Evolutionary conservation across 345 rosid species (phyloP), one percentile per base, ranked within the genome.

Genomic region (Hirschfeldia incana): DNA sequence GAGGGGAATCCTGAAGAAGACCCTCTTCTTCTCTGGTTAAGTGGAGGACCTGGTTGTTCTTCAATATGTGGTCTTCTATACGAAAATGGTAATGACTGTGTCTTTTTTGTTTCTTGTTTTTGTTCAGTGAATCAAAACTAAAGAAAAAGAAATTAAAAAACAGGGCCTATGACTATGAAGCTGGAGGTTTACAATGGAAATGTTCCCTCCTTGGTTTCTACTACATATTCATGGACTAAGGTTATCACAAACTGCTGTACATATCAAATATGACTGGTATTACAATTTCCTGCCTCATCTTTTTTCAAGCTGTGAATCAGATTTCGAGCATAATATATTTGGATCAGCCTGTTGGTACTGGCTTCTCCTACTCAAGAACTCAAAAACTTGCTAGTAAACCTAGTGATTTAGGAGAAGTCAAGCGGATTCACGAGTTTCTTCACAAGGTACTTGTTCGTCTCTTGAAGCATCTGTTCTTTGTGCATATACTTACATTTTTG

Each of bases 271-370:
- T 37, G 44, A 37, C 44, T 7, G 10, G 6, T 6, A 65, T 51
- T 2, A 5, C 32, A 44, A 74, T 6, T 16, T 36, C n/a, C 9
- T 29, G 80, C 91, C 21, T 88, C 87, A 33, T 86, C 83, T 26
- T n/a, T 36, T 36, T 34, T 33, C 9, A 65, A 67, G 11, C 44
- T 60, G 7, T 60, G 17, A 33, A 61, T 79, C 73, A 88, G 93
- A 83, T 83, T 32, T 78, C 97, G 4, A 91, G 84, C 84, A 82
- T 93, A 69, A 84, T 90, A 80, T 89, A 89, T 76, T 73, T 91
- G 36, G 98, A 91, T 79, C 83, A 86, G 57, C 98, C 98, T 4
- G 90, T 85, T 8, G 93, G 92, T 59, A 85, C 93, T 55, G 98
- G 97, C 57, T 93, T 89, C 81, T 93, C 98, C 3, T 93, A 85